A percentile compares a stretch with the other conserved stretches of the same genome.
Evolutionary conservation across 2,329 filamentous ascomycete genomes (phyloP).

Genomic region (Fusarium sp.): DNA sequence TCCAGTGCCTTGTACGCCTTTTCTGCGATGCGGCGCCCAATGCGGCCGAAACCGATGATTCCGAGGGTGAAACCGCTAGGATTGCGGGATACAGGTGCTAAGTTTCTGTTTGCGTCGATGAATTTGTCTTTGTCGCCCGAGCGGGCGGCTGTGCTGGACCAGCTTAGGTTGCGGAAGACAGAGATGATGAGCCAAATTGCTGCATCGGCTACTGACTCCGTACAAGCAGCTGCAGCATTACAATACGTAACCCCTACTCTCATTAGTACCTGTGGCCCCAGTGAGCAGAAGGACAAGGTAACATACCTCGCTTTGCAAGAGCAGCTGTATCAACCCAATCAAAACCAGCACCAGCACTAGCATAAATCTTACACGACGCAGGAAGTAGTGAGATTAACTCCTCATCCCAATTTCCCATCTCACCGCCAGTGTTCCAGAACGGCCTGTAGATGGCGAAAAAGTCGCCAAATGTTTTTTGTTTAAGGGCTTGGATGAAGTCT

Average conservation of each 20-base stretch:
- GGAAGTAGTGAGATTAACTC: slow-evolving; percentile 43
- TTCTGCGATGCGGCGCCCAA: slow-evolving; percentile 45
- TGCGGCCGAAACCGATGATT: slow-evolving; percentile 45
- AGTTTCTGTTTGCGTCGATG: slow-evolving; percentile 41
- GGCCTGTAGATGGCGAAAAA: slow-evolving; percentile 46
- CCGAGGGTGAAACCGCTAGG: slow-evolving; percentile 44
- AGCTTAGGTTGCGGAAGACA: slow-evolving; percentile 44
- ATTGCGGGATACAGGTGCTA: slow-evolving; percentile 44
- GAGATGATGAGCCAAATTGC: slow-evolving; percentile 49
- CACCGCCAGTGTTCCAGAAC: slow-evolving; percentile 47
- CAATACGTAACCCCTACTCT: slow-evolving; percentile 43
- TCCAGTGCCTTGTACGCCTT: slow-evolving; percentile 46
- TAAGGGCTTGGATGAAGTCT: slow-evolving; percentile 44
- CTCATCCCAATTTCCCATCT: slow-evolving; percentile 48
- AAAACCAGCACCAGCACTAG: slow-evolving; percentile 46
- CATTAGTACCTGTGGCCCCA: slow-evolving; percentile 2
- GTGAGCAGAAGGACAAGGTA: rapidly evolving
- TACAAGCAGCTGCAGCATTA: slow-evolving; percentile 46
- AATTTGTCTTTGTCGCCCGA: slow-evolving; percentile 45
- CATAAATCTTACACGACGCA: slow-evolving; percentile 43
- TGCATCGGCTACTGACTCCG: slow-evolving; percentile 45
- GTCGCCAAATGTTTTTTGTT: slow-evolving; percentile 41
- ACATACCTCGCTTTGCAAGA: slow-evolving; percentile 41
- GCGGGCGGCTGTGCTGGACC: slow-evolving; percentile 44
- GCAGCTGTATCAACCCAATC: slow-evolving; percentile 46